Conservation (phyloP, 2,329 filamentous ascomycete genomes). For the Huntiella omanensis region DNA sequence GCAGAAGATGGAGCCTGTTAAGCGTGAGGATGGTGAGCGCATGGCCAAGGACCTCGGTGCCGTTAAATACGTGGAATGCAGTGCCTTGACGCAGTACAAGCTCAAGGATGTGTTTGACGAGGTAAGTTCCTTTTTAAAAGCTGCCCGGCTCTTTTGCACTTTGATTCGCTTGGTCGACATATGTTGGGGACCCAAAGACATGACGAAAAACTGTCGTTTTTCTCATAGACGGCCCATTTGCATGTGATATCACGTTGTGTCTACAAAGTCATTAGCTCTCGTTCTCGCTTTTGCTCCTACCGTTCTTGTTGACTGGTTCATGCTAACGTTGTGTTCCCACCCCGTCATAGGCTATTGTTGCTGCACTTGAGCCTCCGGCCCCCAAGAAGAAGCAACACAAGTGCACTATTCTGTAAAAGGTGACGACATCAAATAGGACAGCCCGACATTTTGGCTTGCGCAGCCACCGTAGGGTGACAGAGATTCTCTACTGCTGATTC, state of each 20-base stretch:
- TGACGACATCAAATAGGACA: neutral
- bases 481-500: neutral
- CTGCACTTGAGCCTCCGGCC: slow-evolving; percentile 72
- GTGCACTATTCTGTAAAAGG: slow-evolving; percentile 46
- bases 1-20: slow-evolving; percentile 89
- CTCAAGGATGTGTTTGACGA: slow-evolving; percentile 98
- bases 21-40: slow-evolving; percentile 78
- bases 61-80: slow-evolving; percentile 98
- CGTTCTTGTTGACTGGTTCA: neutral
- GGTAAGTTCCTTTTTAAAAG: slow-evolving; percentile 33
- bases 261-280: neutral
- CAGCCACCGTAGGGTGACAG: no score
- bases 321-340: neutral
- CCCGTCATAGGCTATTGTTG: slow-evolving; percentile 62
- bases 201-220: no score
- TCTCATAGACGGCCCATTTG: no score
- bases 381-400: slow-evolving; percentile 59
- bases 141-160: no score
- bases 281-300: neutral
- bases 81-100: slow-evolving; percentile 93
- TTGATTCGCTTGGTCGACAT: no score
- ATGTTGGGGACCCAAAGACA: no score
- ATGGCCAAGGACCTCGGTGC: slow-evolving; percentile 97
- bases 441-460: no score
- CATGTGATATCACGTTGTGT: no score